Evolutionary conservation across 352 stramenopile genomes (phyloP).

Genomic region (Globisporangium megalacanthum): DNA sequence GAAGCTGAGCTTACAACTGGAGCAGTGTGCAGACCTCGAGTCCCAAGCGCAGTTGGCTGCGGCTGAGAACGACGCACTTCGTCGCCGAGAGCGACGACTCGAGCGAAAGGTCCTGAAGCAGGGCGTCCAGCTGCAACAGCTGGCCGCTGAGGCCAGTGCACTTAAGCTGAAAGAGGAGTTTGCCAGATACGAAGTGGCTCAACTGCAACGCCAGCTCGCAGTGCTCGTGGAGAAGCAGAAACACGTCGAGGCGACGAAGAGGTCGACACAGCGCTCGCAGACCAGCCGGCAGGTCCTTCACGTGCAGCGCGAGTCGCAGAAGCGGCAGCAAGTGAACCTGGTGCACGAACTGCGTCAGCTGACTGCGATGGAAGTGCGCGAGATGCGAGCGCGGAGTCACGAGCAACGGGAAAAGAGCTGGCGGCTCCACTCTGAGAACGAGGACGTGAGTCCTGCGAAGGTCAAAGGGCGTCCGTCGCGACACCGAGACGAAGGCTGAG

Average conservation of each 20-base stretch:
- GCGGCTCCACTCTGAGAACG: not conserved
- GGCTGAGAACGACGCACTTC: constrained; percentile 10
- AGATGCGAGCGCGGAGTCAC: constrained; percentile 22
- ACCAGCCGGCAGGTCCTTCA: constrained; percentile 14
- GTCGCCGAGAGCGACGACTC: constrained; percentile 10
- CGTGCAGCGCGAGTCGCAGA: constrained; percentile 21
- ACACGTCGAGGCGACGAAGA: constrained; percentile 3
- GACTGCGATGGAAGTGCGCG: constrained; percentile 26
- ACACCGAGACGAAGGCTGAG: not conserved
- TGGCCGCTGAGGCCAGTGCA: constrained; percentile 9
- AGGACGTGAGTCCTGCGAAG: not conserved
- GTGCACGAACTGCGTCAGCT: constrained; percentile 30
- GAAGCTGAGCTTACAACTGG: constrained; percentile 11
- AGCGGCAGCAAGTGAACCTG: constrained; percentile 28
- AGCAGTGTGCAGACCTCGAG: constrained; percentile 17
- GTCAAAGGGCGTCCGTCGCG: not conserved
- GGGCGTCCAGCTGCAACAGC: constrained; percentile 21
- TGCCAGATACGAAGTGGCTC: constrained; percentile 17
- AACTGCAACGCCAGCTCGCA: constrained; percentile 25
- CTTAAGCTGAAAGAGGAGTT: constrained; percentile 18
- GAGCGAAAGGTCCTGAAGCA: constrained; percentile 33
- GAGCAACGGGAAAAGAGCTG: constrained; percentile 6
- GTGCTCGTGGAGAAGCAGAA: constrained; percentile 27
- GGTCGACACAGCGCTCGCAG: constrained; percentile 2
- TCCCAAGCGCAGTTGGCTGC: constrained; percentile 15